Evolutionary conservation across 2,329 filamentous ascomycete genomes (phyloP), one percentile per base, ranked within the genome.

Genomic region (Neofusicoccum laricinum): DNA sequence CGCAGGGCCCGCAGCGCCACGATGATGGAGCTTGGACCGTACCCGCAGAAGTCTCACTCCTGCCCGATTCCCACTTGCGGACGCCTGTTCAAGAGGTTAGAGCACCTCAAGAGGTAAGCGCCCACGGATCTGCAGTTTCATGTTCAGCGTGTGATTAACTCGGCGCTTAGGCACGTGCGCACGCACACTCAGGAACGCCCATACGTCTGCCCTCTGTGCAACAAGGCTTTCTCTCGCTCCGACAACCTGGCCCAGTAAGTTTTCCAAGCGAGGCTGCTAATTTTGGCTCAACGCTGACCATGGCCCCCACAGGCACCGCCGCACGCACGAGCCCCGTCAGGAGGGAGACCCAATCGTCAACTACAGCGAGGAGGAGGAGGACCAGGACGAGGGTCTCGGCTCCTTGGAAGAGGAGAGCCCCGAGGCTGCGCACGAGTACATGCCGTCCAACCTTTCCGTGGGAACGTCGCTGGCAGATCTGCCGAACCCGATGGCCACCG

Each of bases 111-210:
- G 86, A 89, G 94, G 92, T 96, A 92, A 88, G 90, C 84, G 75
- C 74, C 70, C 72, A 72, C 71, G 66, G 63, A 64, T 63, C 62
- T 55, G 55, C 63, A 53, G 43, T 61, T 48, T 61, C 66, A 57
- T 51, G 46, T 62, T 64, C 57, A 53, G 11, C 49, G 46, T 45
- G 49, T 67, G 66, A 64, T 53, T 64, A 61, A 64, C 63, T 46
- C 53, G 72, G 76, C 79, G 78, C 76, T 72, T 86, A 96, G 93
- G 85, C 95, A 99, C 82, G 95, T 99, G 79, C 91, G 95, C 81
- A 99, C 95, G 74, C 95, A 99, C 85, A 99, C 95, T 64, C 95
- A 99, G 85, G 95, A 99, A 84, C 92, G 94, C 81, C 95, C 95
- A 71, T 99, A 99, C 80, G 90, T 96, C 76, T 99, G 95, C 86